Base-by-base conservation (phyloP, 805 yeast genomes). In the Sugiyamaella qingdaonensis region DNA sequence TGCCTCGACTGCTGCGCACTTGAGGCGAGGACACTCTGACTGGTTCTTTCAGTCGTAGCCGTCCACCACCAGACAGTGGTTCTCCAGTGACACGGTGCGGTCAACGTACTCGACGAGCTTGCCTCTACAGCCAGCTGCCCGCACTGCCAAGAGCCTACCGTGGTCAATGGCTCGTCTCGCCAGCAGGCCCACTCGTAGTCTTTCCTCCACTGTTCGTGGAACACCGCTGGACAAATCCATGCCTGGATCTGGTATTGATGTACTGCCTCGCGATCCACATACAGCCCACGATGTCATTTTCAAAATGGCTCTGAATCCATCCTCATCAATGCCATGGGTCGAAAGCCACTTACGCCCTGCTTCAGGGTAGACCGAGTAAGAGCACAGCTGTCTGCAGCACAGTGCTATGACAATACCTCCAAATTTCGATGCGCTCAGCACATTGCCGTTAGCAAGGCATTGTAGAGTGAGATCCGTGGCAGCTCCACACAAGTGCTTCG, bases 401-500 rank as follows among this genome's bases (percentile, higher is more conserved):
- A 91, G 85, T 24, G 97, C 97, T 32, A 90, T 88, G 29, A 87
- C 69, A 57, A 86, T 68, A 0, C 94, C 95, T 13, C n/a, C 32
- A n/a, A 31, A 53, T 19, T 21, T 48, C 9, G 42, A 52, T 29
- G 54, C 46, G 24, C 24, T 32, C 24, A 42, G 31, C 18, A 31
- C 45, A 13, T 41, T 18, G 54, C 68, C 67, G 41, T 78, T 77
- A 45, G 75, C 55, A 2, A 89, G 65, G 68, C 89, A 85, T 59
- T 81, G 75, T 24, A 91, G 68, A 0, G 97, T 86, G 48, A 90
- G 71, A 66, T 90, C 97, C 0, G 97, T 91, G 1, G 97, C 97
- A 2, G 86, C 95, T 4, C 97, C 97, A 69, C 97, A 90, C 34
- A 91, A 70, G 70, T 90, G 97, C 66, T 90, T 90, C 3, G 96